Evolutionary conservation across 2,329 filamentous ascomycete species (phyloP), one percentile per base, ranked within the genome.

Genomic region (Teratosphaeriaceae sp.): DNA sequence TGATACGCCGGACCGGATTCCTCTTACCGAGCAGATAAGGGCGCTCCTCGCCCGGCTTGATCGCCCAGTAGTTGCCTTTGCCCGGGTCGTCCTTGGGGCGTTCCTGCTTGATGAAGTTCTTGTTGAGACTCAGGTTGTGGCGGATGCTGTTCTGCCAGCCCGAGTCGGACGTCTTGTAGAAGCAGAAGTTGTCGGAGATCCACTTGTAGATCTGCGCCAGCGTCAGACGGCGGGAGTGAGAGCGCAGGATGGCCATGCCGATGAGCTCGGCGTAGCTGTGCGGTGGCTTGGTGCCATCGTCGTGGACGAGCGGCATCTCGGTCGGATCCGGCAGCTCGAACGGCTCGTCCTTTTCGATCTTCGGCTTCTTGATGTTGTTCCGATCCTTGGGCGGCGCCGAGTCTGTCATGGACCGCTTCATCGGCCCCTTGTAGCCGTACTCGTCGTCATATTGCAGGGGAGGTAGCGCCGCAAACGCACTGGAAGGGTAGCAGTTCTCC

Each of bases 71-170:
- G 65, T 95, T 90, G 33, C 92, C 92, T 67, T 97, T 97, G 56
- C 92, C 92, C 2, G 90, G 89, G 58, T 97, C 92, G 61, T 96
- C 89, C 72, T 97, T 97, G 44, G 89, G 88, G 46, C 92, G 79
- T 65, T 96, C 89, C 60, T 94, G 85, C 69, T 97, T 97, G 62
- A 89, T 82, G 60, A 97, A 97, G 36, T 86, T 87, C 69, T 97
- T 97, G 74, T 96, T 94, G 34, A 98, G 74, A 60, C 89, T 96
- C 24, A 98, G 79, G 56, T 98, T 98, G 67, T 98, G 92, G 24
- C 92, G 85, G 63, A 98, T 98, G 70, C 92, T 97, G 66, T 98
- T 98, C 67, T 97, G 90, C 92, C 92, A 98, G 50, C 92, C 90
- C 9, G 85, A 81, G 57, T 96, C 88, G 43, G 82, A 78, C 33